Base-by-base conservation (phyloP, 2,329 filamentous ascomycete genomes). In the Pseudocercospora crystallina region DNA sequence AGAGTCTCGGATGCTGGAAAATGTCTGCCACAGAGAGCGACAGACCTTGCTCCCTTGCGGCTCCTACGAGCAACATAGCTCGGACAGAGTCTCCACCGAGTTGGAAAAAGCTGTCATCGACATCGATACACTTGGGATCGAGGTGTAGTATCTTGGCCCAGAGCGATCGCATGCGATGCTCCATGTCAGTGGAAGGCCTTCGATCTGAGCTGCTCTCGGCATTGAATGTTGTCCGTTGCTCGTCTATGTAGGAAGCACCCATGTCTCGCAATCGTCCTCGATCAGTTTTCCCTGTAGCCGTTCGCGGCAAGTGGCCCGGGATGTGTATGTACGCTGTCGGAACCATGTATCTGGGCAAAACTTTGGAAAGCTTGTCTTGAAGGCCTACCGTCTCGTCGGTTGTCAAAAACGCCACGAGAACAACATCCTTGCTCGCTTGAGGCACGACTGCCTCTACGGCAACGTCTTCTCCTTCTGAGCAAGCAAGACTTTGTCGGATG, bases 311-410 rank as follows among this genome's bases (percentile, higher is more conserved):
- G 7, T 67, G 51, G 15, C 65, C 70, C 30, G 79, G 80, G 5
- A 95, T 74, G 0, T 85, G 85, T 5, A 95, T 73, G 4, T 92
- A 70, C 53, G 83, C 81, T 0, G 82, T 82, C 0, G 90, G 90
- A 1, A 92, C 69, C 87, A 91, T 91, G 65, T 94, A 94, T 0
- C 68, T 61, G 0, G 88, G 84, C 1, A 81, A 79, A 14, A 31
- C 26, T n/a, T n/a, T n/a, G n/a, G n/a, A n/a, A 0, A 95, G 69
- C 65, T 82, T 85, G 48, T 86, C 79, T 8, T 26, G 10, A 9
- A 54, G 32, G 13, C 44, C 47, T 30, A n/a, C n/a, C n/a, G n/a
- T n/a, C n/a, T n/a, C n/a, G n/a, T n/a, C n/a, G n/a, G n/a, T n/a
- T n/a, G n/a, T n/a, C n/a, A n/a, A n/a, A n/a, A n/a, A n/a, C n/a